Conservation (phyloP, 768 basidiomycete genomes). For the Mycena galopus region DNA sequence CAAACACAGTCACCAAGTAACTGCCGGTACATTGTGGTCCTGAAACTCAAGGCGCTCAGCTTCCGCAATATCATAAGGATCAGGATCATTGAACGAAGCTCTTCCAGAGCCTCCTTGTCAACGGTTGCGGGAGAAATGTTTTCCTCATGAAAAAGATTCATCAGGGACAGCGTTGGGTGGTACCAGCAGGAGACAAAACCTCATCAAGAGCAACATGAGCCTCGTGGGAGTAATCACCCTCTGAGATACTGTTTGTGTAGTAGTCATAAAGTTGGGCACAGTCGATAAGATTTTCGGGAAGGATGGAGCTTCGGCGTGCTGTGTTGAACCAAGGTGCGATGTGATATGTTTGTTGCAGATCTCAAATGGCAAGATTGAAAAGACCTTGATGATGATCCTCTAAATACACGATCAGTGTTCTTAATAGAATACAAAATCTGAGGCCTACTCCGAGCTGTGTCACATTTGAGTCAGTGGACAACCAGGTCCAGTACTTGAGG, state of each 20-base stretch:
- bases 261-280: conserved; percentile 16
- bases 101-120: conserved; percentile 17
- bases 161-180: conserved; percentile 2
- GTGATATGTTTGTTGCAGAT: neutral
- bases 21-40: neutral
- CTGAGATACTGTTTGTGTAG: conserved; percentile 38
- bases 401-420: too few species aligned
- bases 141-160: conserved; percentile 24
- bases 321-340: conserved; percentile 16
- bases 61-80: conserved; percentile 27
- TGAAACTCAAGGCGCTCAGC: neutral
- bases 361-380: too few species aligned
- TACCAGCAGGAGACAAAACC: neutral
- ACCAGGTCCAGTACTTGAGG: neutral
- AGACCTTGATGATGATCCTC: too few species aligned
- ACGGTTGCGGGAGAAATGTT: too few species aligned
- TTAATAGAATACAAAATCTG: too few species aligned
- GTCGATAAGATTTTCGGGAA: conserved; percentile 9
- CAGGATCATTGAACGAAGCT: conserved; percentile 18
- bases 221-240: too few species aligned
- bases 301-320: conserved; percentile 6
- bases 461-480: too few species aligned
- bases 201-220: too few species aligned
- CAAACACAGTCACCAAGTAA: conserved; percentile 4
- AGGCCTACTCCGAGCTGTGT: too few species aligned